Conservation (phyloP, 169 alveolate genomes). For the Plasmodium adleri region DNA sequence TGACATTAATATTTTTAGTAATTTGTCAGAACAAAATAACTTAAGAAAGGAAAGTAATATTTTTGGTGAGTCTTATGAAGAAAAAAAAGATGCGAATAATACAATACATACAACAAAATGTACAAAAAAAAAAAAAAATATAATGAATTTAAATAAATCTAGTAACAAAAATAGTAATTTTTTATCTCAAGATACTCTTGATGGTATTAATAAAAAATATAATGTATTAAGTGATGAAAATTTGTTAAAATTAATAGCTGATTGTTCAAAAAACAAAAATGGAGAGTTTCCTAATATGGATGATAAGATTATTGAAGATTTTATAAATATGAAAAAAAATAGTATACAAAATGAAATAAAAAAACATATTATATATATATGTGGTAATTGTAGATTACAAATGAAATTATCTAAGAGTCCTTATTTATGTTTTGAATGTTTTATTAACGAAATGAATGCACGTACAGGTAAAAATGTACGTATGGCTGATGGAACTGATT, state of each 20-base stretch:
- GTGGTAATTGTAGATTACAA: constrained; percentile 46
- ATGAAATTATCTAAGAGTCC: constrained; percentile 30
- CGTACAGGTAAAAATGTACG: constrained; percentile 4
- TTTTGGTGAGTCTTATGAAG: background rate
- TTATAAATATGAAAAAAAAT: constrained; percentile 24
- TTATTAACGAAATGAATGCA: constrained; percentile 27
- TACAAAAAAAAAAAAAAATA: background rate
- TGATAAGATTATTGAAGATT: constrained; percentile 44
- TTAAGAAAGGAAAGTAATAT: background rate
- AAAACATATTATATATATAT: constrained; percentile 15
- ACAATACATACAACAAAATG: too few species aligned
- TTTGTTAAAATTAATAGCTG: constrained; percentile 21
- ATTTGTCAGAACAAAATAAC: background rate
- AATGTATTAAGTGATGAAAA: constrained; percentile 23
- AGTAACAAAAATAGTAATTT: background rate
- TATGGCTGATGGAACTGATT: background rate
- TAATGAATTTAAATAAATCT: background rate
- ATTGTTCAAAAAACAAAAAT: constrained; percentile 24
- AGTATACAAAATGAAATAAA: background rate
- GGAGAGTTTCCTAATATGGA: constrained; percentile 11
- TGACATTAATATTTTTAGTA: background rate
- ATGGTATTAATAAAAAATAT: background rate
- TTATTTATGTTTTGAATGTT: constrained; percentile 49
- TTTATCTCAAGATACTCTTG: background rate
- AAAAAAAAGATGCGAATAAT: background rate